Conservation (phyloP, 2,329 filamentous ascomycete genomes). For the Sarocladium oryzae region DNA sequence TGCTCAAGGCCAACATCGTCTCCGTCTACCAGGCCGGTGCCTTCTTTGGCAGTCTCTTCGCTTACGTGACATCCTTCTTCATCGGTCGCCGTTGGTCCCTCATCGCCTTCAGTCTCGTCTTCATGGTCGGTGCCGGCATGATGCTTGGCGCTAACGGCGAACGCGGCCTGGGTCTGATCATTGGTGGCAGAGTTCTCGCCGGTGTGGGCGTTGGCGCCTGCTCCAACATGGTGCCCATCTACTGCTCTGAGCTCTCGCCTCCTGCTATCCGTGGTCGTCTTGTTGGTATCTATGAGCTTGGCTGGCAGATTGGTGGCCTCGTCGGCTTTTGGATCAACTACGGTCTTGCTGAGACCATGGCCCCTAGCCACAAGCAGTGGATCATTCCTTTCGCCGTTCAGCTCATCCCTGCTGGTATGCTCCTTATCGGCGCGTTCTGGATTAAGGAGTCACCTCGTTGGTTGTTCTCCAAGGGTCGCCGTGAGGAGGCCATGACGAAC, state of each 20-base stretch:
- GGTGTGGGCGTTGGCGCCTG: conserved; percentile 57
- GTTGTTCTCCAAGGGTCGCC: conserved; percentile 56
- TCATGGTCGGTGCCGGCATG: conserved; percentile 63
- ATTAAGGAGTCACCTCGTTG: conserved; percentile 63
- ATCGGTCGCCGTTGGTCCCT: conserved; percentile 61
- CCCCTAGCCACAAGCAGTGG: conserved; percentile 50
- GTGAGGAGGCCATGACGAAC: conserved; percentile 52
- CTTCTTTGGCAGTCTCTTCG: conserved; percentile 63
- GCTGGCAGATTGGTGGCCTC: conserved; percentile 57
- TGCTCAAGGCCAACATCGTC: conserved; percentile 69
- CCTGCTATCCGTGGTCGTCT: conserved; percentile 58
- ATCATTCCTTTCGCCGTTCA: conserved; percentile 60
- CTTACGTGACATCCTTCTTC: conserved; percentile 60
- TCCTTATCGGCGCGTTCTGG: conserved; percentile 49
- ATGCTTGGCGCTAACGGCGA: conserved; percentile 61
- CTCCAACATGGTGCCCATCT: conserved; percentile 58
- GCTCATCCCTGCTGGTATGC: conserved; percentile 57
- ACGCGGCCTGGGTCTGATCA: conserved; percentile 56
- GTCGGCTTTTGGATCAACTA: conserved; percentile 64
- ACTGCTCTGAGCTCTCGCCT: conserved; percentile 54
- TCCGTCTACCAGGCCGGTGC: conserved; percentile 77
- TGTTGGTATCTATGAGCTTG: conserved; percentile 61
- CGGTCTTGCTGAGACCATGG: conserved; percentile 47
- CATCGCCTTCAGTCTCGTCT: conserved; percentile 53
- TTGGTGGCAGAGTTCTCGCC: conserved; percentile 56